Evolutionary conservation across 2,329 filamentous ascomycete species (phyloP), one percentile per base, ranked within the genome.

Genomic region (Fusarium sp.): DNA sequence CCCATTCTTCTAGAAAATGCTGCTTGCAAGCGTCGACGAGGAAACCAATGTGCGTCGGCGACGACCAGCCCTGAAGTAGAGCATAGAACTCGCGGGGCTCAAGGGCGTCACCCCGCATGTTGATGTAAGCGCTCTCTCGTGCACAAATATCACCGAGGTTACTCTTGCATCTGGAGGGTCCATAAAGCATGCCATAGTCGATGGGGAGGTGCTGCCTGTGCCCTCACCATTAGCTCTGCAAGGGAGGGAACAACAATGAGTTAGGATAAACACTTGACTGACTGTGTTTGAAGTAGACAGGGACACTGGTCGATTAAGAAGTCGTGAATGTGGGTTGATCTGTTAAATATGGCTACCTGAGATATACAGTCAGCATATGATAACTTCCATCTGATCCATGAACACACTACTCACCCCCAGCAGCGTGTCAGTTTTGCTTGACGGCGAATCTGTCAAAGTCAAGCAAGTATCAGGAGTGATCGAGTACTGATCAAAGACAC

Each of bases 241-340:
- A 34, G 8, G 9, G 16, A 20, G 24, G 13, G 16, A 20, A 27
- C 16, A 45, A 31, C 7, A 7, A 7, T n/a, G 5, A n/a, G 5
- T 2, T 7, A 52, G 6, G 10, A 16, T 29, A 27, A 27, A 8
- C 9, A 18, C 20, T 22, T n/a, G 7, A 62, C 60, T 62, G 22
- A 62, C 60, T 18, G 22, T 50, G 52, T 34, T 14, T 62, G 45
- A 4, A 29, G 13, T 29, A 62, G 6, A 6, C 45, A 14, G 31
- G 60, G 60, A 45, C 22, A 62, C 22, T 54, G 60, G 8, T 62
- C 45, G 18, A 62, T 40, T 5, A 62, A 5, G 37, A 52, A 62
- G 11, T 62, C 34, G 4, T 38, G 24, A 11, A 62, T 62, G 14
- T 9, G 42, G 20, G 6, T n/a, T 16, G 60, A 22, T 24, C 13